phyloP scores from a whole-genome alignment of 139 green algal species.

The Penium margaritaceum region DNA sequence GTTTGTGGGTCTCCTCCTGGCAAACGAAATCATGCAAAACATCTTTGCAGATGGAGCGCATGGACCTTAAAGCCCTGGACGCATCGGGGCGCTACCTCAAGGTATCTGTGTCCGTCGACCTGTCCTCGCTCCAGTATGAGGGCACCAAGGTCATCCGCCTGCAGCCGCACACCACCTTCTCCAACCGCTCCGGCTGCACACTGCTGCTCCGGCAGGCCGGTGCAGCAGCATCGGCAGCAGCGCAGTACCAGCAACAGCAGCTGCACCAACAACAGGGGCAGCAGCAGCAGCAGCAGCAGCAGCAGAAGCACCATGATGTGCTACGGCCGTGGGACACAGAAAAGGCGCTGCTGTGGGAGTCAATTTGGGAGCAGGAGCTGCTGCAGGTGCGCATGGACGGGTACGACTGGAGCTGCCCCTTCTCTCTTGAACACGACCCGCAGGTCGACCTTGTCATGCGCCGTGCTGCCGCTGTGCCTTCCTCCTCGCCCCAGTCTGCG shows the following conservation, averaged over 20 bases:
- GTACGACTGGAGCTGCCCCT: conserved; percentile 36
- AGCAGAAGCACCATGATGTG: too few species aligned
- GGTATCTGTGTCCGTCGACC: conserved; percentile 26
- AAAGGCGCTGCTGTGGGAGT: conserved; percentile 15
- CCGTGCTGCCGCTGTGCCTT: too few species aligned
- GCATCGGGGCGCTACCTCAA: conserved; percentile 14
- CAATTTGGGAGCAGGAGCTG: conserved; percentile 28
- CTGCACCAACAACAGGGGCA: too few species aligned
- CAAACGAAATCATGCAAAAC: too few species aligned
- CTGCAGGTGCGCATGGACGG: conserved; percentile 40
- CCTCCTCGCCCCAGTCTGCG: too few species aligned
- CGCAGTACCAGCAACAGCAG: too few species aligned
- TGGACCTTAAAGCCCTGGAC: conserved; percentile 33
- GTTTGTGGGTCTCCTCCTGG: too few species aligned
- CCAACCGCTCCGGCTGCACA: conserved; percentile 15
- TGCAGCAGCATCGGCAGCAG: too few species aligned
- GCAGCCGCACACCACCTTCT: conserved; percentile 34
- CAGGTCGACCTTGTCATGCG: conserved; percentile 20
- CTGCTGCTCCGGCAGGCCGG: conserved; percentile 16
- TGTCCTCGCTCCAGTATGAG: conserved; percentile 37
- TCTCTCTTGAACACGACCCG: conserved; percentile 20
- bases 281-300: too few species aligned
- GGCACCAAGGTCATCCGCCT: conserved; percentile 40
- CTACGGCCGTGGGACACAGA: too few species aligned
- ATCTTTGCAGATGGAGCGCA: conserved; percentile 36